Evolutionary conservation across 805 yeast genomes (phyloP).

Genomic region (Metschnikowia shivogae): DNA sequence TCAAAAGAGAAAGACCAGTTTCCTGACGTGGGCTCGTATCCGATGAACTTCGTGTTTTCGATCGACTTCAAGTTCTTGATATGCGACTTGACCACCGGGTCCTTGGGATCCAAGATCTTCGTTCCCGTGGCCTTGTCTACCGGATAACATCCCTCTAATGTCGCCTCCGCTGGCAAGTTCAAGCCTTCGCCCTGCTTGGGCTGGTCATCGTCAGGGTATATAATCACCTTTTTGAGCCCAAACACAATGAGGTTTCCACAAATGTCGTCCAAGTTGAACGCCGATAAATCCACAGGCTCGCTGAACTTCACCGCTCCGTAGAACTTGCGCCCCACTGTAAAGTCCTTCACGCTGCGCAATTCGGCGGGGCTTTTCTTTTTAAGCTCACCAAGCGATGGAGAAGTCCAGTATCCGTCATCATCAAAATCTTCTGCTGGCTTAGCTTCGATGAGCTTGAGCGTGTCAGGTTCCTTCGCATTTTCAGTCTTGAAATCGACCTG

Average conservation of each 20-base stretch:
- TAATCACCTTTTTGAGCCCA: conserved; percentile 52
- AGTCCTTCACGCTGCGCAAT: conserved; percentile 56
- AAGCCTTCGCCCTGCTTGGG: conserved; percentile 71
- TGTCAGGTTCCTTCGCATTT: conserved; percentile 3
- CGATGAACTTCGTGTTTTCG: conserved; percentile 59
- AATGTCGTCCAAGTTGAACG: conserved; percentile 55
- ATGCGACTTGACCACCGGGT: conserved; percentile 65
- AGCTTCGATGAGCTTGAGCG: conserved; percentile 14
- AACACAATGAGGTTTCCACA: conserved; percentile 65
- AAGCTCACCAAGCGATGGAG: conserved; percentile 69
- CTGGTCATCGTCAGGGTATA: conserved; percentile 65
- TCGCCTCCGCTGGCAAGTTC: conserved; percentile 68
- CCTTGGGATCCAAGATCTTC: conserved; percentile 74
- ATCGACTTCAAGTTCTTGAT: conserved; percentile 59
- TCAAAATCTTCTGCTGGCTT: conserved; percentile 37
- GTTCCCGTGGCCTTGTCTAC: conserved; percentile 63
- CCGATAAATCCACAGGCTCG: conserved; percentile 78
- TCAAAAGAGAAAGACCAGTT: conserved; percentile 62
- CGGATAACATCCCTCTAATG: conserved; percentile 80
- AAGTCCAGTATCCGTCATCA: conserved; percentile 80
- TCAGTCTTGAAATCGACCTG: conserved; percentile 32
- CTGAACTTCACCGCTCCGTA: conserved; percentile 75
- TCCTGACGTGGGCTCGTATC: conserved; percentile 75
- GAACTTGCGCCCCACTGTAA: conserved; percentile 74
- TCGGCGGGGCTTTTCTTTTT: conserved; percentile 56